Conservation (phyloP, 352 stramenopile genomes). For the Globisporangium cystogenes region DNA sequence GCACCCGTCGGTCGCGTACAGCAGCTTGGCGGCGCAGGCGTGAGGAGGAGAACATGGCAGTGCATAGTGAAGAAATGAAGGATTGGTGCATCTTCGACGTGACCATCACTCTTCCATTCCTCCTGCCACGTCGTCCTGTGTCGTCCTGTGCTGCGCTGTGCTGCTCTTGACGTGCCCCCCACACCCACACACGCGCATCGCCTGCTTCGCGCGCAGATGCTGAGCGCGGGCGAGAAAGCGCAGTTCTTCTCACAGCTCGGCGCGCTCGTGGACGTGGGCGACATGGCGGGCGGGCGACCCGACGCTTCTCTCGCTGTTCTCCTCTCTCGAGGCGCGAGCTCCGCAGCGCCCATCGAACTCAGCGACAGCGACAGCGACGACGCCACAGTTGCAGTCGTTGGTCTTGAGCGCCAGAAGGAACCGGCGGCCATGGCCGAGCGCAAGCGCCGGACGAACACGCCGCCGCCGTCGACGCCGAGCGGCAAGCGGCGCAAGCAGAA, state of each 20-base stretch:
- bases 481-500: slow-evolving; percentile 9
- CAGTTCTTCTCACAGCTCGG: slow-evolving; percentile 40
- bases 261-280: too few relatives aligned
- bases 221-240: slow-evolving; percentile 32
- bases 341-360: not conserved
- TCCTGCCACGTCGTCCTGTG: too few relatives aligned
- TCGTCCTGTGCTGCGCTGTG: too few relatives aligned
- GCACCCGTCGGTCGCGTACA: slow-evolving; percentile 10
- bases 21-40: slow-evolving; percentile 10
- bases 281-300: not conserved
- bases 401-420: not conserved
- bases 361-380: not conserved
- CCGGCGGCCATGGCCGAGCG: slow-evolving; percentile 6
- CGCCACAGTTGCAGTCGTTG: too few relatives aligned
- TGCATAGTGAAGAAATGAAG: not conserved
- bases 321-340: not conserved
- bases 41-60: not conserved
- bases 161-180: too few relatives aligned
- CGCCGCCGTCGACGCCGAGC: not conserved
- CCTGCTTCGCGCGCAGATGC: too few relatives aligned
- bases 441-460: not conserved
- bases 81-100: not conserved
- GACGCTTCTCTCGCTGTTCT: not conserved
- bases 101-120: not conserved
- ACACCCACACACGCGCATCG: too few relatives aligned